Base-by-base conservation (phyloP, 2,329 filamentous ascomycete species). In the Exophiala sp. region DNA sequence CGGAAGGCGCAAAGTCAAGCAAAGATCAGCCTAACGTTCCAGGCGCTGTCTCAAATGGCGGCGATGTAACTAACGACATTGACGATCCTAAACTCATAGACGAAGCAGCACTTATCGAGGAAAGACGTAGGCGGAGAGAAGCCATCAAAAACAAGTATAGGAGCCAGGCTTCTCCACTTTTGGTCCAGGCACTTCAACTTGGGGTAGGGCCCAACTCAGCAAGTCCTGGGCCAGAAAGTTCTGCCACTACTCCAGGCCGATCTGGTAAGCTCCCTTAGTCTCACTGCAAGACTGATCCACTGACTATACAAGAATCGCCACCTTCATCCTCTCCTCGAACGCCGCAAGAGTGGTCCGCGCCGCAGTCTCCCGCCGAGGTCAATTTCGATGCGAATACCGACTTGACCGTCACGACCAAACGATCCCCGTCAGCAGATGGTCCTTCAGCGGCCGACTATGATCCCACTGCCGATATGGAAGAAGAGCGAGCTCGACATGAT, bases 391-490 rank as follows among this genome's bases (percentile, higher is more conserved):
- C 84, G 63, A 87, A 89, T 65, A 78, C 82, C 52, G 82, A 85
- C 61, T 77, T 89, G 60, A 82, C 84, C 69, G 88, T 89, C 66
- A 75, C 68, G 4, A 76, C 73, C 34, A 71, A 75, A 58, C 62
- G 55, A 63, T 63, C 60, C 58, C 62, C 69, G 58, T 60, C 66
- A 63, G 62, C 67, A 52, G 86, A 94, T 64, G 89, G 87, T 5
- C 88, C 89, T 5, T 96, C 91, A n/a, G 91, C 91, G 42, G 91
- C 90, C 55, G 89, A 96, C 69, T 96, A 96, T 68, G 89, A 96
- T 66, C 91, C 91, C 1, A 94, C 86, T 1, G 78, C 85, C 62
- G 91, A 96, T 67, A 94, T 92, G 88, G 79, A 87, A 68, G 89
- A 95, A 69, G 91, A 96, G 63, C 83, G 84, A 64, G 78, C 83